phyloP scores from a whole-genome alignment of 2,329 filamentous ascomycete genomes.

The Emmonsiellopsis sp. region DNA sequence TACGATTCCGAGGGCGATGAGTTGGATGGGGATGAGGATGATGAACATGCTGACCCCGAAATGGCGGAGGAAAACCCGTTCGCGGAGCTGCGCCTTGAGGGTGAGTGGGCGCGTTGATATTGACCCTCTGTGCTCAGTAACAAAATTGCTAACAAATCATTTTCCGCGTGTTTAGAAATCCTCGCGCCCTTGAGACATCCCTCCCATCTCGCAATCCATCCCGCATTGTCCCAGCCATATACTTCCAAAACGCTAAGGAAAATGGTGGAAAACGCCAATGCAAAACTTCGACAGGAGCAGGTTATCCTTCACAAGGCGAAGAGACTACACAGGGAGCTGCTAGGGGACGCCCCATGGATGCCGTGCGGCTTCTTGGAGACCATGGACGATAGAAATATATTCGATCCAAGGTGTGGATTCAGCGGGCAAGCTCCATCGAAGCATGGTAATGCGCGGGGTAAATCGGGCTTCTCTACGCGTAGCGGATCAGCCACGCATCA shows the following conservation, averaged over 20 bases:
- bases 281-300: slow-evolving; percentile 50
- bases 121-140: slow-evolving; percentile 7
- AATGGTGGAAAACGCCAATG: slow-evolving; percentile 47
- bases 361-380: slow-evolving; percentile 47
- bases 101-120: slow-evolving; percentile 28
- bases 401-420: slow-evolving; percentile 25
- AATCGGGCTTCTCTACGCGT: slow-evolving; percentile 7
- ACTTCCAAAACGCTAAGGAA: slow-evolving; percentile 50
- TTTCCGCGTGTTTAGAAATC: slow-evolving; percentile 35
- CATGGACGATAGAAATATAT: slow-evolving; percentile 40
- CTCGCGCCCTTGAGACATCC: slow-evolving; percentile 55
- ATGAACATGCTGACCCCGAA: slow-evolving; percentile 48
- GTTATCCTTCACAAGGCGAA: slow-evolving; percentile 49
- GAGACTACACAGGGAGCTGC: slow-evolving; percentile 47
- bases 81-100: slow-evolving; percentile 47
- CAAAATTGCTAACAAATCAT: not conserved
- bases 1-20: slow-evolving; percentile 58
- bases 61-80: slow-evolving; percentile 55
- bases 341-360: slow-evolving; percentile 53
- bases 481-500: slow-evolving; percentile 6
- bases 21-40: slow-evolving; percentile 49
- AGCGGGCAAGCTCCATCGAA: not conserved
- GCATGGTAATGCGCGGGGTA: slow-evolving; percentile 8
- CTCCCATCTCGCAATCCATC: slow-evolving; percentile 51
- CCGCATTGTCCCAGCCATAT: slow-evolving; percentile 50